Base-by-base conservation (phyloP, 2,329 filamentous ascomycete genomes). In the Drechslera avenae region DNA sequence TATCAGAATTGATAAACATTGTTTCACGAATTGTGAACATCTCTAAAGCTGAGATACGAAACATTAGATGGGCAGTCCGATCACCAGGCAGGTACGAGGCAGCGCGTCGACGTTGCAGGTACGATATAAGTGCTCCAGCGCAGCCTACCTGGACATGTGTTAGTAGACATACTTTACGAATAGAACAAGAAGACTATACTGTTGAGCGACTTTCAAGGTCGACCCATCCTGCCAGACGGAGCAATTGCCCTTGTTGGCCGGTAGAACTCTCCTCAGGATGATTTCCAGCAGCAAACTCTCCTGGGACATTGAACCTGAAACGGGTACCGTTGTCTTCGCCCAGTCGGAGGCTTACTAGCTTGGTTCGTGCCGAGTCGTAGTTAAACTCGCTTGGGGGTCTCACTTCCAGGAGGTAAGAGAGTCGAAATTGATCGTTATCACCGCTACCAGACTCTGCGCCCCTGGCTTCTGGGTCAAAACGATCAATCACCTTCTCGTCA, bases 81-180 rank as follows among this genome's bases (percentile, higher is more conserved):
- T 88, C 84, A 21, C 83, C 82, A 1, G 85, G 83, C 2, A 87
- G 75, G 63, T 85, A 87, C 30, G 84, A 81, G 2, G 83, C 80
- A 32, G 85, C 82, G 66, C 81, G 81, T 60, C 85, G 82, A 44
- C 90, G 85, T 62, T 90, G 85, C 18, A 97, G 73, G 58, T 95
- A 90, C 4, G 83, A 82, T n/a, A 97, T 75, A 2, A 97, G 76
- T 19, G 92, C 92, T n/a, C 92, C 91, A 19, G 88, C 89, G 73
- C 94, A 97, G 3, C 90, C 89, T 39, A 96, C 78, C 77, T 86
- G 49, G n/a, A 4, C 7, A 47, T 28, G 5, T 42, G n/a, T 66
- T 35, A 57, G 47, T 21, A 44, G 32, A 16, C 26, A 1, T 14
- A 26, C 23, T 3, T 18, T 14, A 12, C 21, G 16, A 17, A n/a